Evolutionary conservation across 2,329 filamentous ascomycete species (phyloP).

Genomic region (Clonostachys chloroleuca): DNA sequence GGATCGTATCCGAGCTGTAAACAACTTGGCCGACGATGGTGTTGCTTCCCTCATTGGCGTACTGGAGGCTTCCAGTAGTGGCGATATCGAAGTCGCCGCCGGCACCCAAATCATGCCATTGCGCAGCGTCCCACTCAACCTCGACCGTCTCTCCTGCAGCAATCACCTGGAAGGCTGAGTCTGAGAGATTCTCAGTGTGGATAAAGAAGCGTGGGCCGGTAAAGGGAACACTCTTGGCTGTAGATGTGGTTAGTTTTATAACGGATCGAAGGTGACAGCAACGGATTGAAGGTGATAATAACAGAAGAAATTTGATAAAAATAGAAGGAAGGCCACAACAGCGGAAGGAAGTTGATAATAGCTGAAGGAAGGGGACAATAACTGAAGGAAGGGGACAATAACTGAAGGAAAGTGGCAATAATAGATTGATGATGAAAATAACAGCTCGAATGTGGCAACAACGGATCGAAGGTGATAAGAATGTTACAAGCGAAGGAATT

Average conservation of each 20-base stretch:
- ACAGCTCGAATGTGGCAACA: too few relatives aligned
- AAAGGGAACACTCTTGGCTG: constrained; percentile 35
- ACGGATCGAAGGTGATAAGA: too few relatives aligned
- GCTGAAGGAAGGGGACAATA: too few relatives aligned
- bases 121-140: constrained; percentile 42
- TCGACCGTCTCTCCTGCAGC: constrained; percentile 37
- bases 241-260: neutral
- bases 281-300: too few relatives aligned
- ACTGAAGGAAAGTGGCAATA: too few relatives aligned
- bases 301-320: too few relatives aligned
- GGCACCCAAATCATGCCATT: constrained; percentile 39
- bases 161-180: constrained; percentile 40
- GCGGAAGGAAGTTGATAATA: too few relatives aligned
- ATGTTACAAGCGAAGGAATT: neutral
- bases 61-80: constrained; percentile 47
- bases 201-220: constrained; percentile 44
- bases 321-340: too few relatives aligned
- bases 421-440: too few relatives aligned
- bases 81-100: constrained; percentile 48
- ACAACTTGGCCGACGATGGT: constrained; percentile 43
- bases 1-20: constrained; percentile 52
- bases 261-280: too few relatives aligned
- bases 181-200: constrained; percentile 28
- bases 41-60: constrained; percentile 40
- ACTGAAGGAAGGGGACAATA: too few relatives aligned